Conservation (phyloP, 768 basidiomycete genomes). For the Lentinula boryana region DNA sequence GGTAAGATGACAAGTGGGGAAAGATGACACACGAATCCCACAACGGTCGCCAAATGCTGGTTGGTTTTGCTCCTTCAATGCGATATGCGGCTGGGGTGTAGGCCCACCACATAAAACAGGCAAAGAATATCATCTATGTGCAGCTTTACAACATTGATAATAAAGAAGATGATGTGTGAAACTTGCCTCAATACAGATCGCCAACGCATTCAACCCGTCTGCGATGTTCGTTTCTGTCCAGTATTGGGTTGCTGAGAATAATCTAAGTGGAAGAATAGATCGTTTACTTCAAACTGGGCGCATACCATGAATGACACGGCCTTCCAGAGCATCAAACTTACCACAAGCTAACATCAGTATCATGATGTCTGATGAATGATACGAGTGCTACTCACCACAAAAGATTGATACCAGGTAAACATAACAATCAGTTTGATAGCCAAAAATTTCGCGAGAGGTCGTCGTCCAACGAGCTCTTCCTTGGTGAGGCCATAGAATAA, state of each 20-base stretch:
- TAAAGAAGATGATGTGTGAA: not conserved
- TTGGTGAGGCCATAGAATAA: constrained; percentile 79
- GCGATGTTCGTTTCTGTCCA: constrained; percentile 86
- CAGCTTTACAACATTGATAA: constrained; percentile 1
- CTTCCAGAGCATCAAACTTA: constrained; percentile 62
- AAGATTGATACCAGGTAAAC: constrained; percentile 85
- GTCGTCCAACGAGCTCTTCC: constrained; percentile 69
- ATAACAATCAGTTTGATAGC: constrained; percentile 84
- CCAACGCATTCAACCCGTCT: constrained; percentile 76
- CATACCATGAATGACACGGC: constrained; percentile 61
- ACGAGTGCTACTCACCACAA: constrained; percentile 45
- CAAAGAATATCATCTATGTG: constrained; percentile 76
- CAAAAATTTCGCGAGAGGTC: constrained; percentile 82
- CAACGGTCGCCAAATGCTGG: constrained; percentile 62
- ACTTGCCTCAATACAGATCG: constrained; percentile 76
- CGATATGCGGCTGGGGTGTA: constrained; percentile 69
- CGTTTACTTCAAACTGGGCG: not conserved
- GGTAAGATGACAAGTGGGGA: constrained; percentile 14
- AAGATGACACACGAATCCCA: constrained; percentile 52
- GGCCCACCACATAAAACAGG: constrained; percentile 77
- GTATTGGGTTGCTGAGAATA: constrained; percentile 53
- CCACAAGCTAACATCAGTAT: constrained; percentile 6
- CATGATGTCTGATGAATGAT: not conserved
- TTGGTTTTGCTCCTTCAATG: constrained; percentile 33
- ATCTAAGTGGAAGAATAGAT: not conserved